Percentiles rank a stretch among this genome's conserved stretches.
Conservation (phyloP, 768 basidiomycete genomes). For the Tricholoma flavovirens region DNA sequence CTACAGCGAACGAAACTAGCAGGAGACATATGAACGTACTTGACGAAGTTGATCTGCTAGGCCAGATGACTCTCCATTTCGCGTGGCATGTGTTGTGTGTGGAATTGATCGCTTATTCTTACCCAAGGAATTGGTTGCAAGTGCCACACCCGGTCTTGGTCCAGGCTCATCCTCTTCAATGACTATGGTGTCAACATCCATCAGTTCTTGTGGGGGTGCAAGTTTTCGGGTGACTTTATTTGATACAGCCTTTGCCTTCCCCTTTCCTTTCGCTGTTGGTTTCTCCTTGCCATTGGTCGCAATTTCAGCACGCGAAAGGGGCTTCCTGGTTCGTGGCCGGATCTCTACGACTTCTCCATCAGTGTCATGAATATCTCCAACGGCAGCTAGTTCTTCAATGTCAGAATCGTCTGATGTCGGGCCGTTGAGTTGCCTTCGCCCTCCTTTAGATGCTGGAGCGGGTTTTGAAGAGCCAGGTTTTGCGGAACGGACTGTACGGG, state of each 20-base stretch:
- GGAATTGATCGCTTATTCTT: conserved; percentile 6
- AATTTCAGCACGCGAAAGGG: conserved; percentile 3
- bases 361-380: conserved; percentile 3
- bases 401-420: conserved; percentile 12
- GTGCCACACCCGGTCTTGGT: not conserved
- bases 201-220: conserved; percentile 8
- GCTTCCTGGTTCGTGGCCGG: conserved; percentile 3
- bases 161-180: conserved; percentile 16
- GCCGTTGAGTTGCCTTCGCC: conserved; percentile 7
- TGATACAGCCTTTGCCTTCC: conserved; percentile 26
- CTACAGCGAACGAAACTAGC: not conserved
- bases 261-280: conserved; percentile 25
- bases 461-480: conserved; percentile 18
- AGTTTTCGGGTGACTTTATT: conserved; percentile 13
- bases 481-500: conserved; percentile 7
- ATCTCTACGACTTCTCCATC: not conserved
- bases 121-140: conserved; percentile 10
- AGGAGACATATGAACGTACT: conserved; percentile 14
- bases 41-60: conserved; percentile 21
- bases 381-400: conserved; percentile 10
- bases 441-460: conserved; percentile 3
- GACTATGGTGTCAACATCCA: conserved; percentile 18
- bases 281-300: conserved; percentile 24
- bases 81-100: conserved; percentile 2
- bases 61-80: conserved; percentile 11